These are phyloP conservation scores for Penicillium lagena DNA, from an alignment of 495 filamentous ascomycete genomes.

Conservation along the genomic window DNA sequence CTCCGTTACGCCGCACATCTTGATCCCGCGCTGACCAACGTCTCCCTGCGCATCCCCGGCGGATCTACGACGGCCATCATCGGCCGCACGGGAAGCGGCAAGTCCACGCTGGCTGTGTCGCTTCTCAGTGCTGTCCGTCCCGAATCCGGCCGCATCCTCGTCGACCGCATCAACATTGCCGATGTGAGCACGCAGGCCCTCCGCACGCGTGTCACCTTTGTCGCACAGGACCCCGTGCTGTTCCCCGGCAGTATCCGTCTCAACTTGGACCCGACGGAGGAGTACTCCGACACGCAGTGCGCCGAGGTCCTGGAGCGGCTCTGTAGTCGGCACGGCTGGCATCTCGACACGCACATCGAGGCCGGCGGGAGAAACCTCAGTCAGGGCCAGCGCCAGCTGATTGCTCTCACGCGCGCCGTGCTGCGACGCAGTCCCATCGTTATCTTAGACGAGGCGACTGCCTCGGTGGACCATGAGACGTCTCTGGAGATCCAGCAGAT, in stretches of 20 bases:
- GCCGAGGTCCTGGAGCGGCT: slow-evolving; percentile 43
- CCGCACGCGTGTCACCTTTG: slow-evolving; percentile 52
- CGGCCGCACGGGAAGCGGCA: slow-evolving; percentile 60
- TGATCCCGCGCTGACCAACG: slow-evolving; percentile 56
- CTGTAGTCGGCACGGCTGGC: slow-evolving; percentile 46
- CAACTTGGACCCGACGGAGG: slow-evolving; percentile 48
- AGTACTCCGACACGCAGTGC: slow-evolving; percentile 46
- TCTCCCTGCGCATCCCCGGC: slow-evolving; percentile 64
- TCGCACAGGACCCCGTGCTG: slow-evolving; percentile 59
- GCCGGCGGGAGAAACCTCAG: slow-evolving; percentile 53
- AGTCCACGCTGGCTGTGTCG: slow-evolving; percentile 60
- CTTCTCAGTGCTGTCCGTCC: slow-evolving; percentile 54
- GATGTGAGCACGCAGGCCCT: slow-evolving; percentile 54
- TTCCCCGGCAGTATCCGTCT: slow-evolving; percentile 55
- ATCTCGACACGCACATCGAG: slow-evolving; percentile 47
- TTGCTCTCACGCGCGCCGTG: slow-evolving; percentile 53
- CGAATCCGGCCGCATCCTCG: slow-evolving; percentile 45
- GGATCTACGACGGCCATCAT: slow-evolving; percentile 62
- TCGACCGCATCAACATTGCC: slow-evolving; percentile 55
- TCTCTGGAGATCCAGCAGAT: slow-evolving; percentile 72
- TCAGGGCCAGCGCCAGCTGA: slow-evolving; percentile 57
- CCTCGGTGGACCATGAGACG: slow-evolving; percentile 73
- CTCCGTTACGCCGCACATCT: slow-evolving; percentile 72
- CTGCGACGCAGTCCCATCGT: slow-evolving; percentile 52
- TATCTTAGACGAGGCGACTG: slow-evolving; percentile 78